Evolutionary conservation across 768 basidiomycete genomes (phyloP).

Genomic region (Lentinula guzmanii): DNA sequence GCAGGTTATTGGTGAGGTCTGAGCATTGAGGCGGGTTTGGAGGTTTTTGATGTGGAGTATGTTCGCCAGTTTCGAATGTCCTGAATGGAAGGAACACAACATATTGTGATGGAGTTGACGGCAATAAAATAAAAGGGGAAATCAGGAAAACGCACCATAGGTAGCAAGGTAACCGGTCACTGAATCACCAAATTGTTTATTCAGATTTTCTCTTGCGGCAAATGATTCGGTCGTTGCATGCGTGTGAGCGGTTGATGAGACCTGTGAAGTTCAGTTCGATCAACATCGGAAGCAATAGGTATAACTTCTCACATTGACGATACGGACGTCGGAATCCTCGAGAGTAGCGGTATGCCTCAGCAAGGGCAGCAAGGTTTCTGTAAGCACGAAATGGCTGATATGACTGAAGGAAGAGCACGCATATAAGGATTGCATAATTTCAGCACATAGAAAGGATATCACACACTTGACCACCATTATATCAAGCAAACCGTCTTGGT

Average conservation of each 20-base stretch:
- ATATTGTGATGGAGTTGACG: not conserved
- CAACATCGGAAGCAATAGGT: too few species aligned
- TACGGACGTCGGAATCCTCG: slow-evolving; percentile 48
- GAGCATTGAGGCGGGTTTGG: slow-evolving; percentile 28
- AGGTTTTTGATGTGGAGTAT: slow-evolving; percentile 31
- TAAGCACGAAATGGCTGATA: slow-evolving; percentile 51
- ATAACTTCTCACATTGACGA: slow-evolving; percentile 25
- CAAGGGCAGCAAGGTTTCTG: slow-evolving; percentile 45
- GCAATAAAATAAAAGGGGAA: not conserved
- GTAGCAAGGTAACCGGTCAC: not conserved
- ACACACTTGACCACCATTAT: slow-evolving; percentile 34
- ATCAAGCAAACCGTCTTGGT: slow-evolving; percentile 15
- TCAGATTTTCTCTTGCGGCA: not conserved
- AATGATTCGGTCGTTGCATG: too few species aligned
- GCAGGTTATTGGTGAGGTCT: slow-evolving; percentile 19
- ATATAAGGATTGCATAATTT: not conserved
- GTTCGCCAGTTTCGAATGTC: slow-evolving; percentile 13
- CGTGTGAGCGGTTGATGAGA: too few species aligned
- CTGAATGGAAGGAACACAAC: not conserved
- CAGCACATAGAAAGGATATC: not conserved
- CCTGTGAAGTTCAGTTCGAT: too few species aligned
- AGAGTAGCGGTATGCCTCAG: slow-evolving; percentile 42
- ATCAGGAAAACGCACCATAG: slow-evolving; percentile 7
- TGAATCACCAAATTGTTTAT: too few species aligned
- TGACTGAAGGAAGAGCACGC: slow-evolving; percentile 26